These are phyloP conservation scores for Diaporthe nobilis DNA, from an alignment of 2,329 filamentous ascomycete genomes.

Conservation along the genomic window DNA sequence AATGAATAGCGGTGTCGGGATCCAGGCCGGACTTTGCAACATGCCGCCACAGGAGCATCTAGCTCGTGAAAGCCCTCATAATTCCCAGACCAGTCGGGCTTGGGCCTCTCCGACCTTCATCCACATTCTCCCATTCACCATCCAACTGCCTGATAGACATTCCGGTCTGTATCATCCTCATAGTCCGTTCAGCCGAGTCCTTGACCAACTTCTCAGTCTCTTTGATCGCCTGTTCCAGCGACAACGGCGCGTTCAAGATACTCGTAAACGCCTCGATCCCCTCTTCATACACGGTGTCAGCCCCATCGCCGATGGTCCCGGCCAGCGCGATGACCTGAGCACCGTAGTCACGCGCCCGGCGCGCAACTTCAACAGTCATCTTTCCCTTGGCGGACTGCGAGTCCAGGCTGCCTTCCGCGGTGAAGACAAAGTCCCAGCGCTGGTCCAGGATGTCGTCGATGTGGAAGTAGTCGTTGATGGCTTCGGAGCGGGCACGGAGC, in stretches of 20 bases:
- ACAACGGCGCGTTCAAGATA: slow-evolving; percentile 49
- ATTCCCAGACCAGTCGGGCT: background rate
- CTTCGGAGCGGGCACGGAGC: slow-evolving; percentile 62
- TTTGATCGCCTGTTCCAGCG: slow-evolving; percentile 48
- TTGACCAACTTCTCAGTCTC: slow-evolving; percentile 47
- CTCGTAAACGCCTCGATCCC: slow-evolving; percentile 53
- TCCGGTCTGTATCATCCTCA: slow-evolving; percentile 45
- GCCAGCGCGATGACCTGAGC: slow-evolving; percentile 60
- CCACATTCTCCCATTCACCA: background rate
- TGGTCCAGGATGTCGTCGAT: slow-evolving; percentile 60
- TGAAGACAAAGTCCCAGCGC: slow-evolving; percentile 64
- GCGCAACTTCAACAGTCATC: slow-evolving; percentile 66
- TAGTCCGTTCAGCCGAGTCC: slow-evolving; percentile 49
- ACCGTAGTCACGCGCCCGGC: slow-evolving; percentile 59
- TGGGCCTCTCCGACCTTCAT: background rate
- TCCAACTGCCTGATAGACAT: slow-evolving; percentile 26
- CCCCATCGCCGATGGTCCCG: slow-evolving; percentile 53
- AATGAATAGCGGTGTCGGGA: background rate
- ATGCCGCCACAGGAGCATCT: background rate
- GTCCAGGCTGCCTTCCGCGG: slow-evolving; percentile 67
- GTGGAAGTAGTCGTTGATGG: slow-evolving; percentile 65
- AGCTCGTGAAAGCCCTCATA: slow-evolving; percentile 4
- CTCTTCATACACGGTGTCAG: slow-evolving; percentile 51
- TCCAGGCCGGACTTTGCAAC: background rate
- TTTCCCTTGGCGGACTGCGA: slow-evolving; percentile 66